Evolutionary conservation across 2,329 filamentous ascomycete genomes (phyloP).

Genomic region (Grosmannia serpens): DNA sequence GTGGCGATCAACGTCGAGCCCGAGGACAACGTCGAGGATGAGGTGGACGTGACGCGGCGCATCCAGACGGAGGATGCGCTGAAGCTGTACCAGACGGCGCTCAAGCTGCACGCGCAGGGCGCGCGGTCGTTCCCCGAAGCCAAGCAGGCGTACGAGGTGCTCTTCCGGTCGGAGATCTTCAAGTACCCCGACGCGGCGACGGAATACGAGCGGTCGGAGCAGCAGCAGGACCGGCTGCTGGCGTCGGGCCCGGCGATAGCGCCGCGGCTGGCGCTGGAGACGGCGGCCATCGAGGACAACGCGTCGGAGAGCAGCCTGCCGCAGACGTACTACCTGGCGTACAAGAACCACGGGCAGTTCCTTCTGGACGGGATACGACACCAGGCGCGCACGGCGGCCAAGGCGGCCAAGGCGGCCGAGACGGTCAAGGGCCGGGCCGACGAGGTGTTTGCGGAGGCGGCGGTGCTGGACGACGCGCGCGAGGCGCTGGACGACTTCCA

Average conservation of each 20-base stretch:
- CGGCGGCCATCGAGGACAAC: constrained; percentile 53
- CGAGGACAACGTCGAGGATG: constrained; percentile 80
- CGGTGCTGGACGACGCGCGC: constrained; percentile 25
- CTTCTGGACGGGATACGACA: constrained; percentile 62
- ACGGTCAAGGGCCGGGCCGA: neutral
- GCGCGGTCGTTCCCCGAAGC: constrained; percentile 65
- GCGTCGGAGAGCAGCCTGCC: constrained; percentile 69
- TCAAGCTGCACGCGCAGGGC: constrained; percentile 86
- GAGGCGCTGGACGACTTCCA: constrained; percentile 45
- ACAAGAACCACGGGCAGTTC: constrained; percentile 94
- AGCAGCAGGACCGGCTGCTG: constrained; percentile 37
- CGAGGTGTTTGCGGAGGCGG: constrained; percentile 21
- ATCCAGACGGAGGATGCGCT: constrained; percentile 93
- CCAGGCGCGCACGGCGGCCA: constrained; percentile 22
- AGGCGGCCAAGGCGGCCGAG: neutral
- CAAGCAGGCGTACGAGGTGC: constrained; percentile 64
- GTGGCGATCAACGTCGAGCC: constrained; percentile 88
- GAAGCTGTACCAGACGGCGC: constrained; percentile 82
- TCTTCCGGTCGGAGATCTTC: constrained; percentile 91
- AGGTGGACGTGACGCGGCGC: constrained; percentile 90
- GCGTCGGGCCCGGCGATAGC: constrained; percentile 35
- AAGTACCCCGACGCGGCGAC: constrained; percentile 77
- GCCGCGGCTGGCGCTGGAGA: constrained; percentile 42
- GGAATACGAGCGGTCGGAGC: constrained; percentile 65
- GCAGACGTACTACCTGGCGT: constrained; percentile 82